These are phyloP conservation scores for Sarocladium kiliense DNA, from an alignment of 2,329 filamentous ascomycete genomes.

Conservation along the genomic window DNA sequence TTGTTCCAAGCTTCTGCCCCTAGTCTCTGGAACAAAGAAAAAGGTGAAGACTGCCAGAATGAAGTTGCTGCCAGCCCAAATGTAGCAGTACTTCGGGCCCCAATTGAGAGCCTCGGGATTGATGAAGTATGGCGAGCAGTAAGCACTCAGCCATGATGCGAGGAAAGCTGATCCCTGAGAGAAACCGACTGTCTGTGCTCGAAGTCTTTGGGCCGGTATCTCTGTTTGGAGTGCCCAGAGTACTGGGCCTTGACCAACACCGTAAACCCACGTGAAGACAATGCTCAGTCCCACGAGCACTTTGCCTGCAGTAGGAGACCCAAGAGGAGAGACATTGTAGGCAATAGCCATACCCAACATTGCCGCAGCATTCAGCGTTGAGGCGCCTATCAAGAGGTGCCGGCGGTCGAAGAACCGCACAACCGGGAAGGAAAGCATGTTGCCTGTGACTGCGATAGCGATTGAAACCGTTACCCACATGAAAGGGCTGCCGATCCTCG, in stretches of 20 bases:
- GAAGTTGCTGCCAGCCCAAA: constrained; percentile 13
- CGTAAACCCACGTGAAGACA: neutral
- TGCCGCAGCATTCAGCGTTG: neutral
- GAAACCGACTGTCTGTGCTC: neutral
- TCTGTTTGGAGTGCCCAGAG: neutral
- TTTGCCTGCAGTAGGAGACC: neutral
- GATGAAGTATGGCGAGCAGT: constrained; percentile 13
- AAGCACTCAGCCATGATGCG: constrained; percentile 12
- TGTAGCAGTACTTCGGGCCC: constrained; percentile 13
- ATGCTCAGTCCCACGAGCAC: neutral
- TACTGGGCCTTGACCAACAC: neutral
- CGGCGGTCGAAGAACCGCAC: neutral
- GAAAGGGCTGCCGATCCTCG: neutral
- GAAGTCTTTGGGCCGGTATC: neutral
- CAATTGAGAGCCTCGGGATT: constrained; percentile 13
- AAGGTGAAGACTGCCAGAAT: constrained; percentile 11
- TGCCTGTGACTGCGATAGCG: neutral
- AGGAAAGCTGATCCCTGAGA: constrained; percentile 8
- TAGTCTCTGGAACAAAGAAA: constrained; percentile 11
- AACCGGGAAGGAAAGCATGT: neutral
- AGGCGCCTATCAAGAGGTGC: neutral
- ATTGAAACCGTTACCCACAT: neutral
- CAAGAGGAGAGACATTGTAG: neutral
- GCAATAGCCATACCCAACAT: neutral
- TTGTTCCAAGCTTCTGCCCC: constrained; percentile 20